These are phyloP conservation scores for Sordariomycetes sp. DNA, from an alignment of 2,329 filamentous ascomycete species.

Conservation along the genomic window DNA sequence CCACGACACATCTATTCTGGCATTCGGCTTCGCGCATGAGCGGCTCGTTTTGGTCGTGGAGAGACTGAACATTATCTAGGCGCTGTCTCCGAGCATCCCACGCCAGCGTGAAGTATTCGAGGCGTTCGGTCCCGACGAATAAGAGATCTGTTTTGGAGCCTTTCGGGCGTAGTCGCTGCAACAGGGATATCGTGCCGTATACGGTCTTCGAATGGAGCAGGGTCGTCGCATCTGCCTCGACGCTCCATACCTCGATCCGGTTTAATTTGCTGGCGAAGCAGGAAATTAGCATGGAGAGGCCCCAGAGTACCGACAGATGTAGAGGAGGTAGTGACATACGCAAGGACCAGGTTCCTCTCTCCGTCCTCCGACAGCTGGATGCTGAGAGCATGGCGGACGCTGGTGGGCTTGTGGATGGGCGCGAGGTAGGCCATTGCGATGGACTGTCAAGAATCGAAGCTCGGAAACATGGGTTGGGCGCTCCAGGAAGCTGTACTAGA, in stretches of 20 bases:
- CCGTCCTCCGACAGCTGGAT: conserved; percentile 58
- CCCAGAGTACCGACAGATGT: neutral
- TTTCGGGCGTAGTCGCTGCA: conserved; percentile 66
- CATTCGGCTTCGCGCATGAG: conserved; percentile 68
- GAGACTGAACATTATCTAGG: conserved; percentile 36
- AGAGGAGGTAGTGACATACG: conserved; percentile 41
- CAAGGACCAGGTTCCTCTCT: conserved; percentile 66
- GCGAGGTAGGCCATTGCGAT: conserved; percentile 81
- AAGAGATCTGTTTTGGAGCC: conserved; percentile 68
- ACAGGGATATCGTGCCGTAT: conserved; percentile 77
- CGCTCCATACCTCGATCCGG: conserved; percentile 70
- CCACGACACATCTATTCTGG: conserved; percentile 70
- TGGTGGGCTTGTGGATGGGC: conserved; percentile 84
- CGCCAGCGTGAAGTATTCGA: conserved; percentile 78
- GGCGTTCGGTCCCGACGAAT: conserved; percentile 82
- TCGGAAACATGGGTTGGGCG: neutral
- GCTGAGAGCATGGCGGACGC: conserved; percentile 77
- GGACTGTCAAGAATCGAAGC: neutral
- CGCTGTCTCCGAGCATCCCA: conserved; percentile 54
- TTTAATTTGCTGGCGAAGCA: conserved; percentile 57
- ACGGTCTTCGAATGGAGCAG: conserved; percentile 58
- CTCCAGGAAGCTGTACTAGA: neutral
- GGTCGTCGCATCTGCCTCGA: conserved; percentile 48
- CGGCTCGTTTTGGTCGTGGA: conserved; percentile 40
- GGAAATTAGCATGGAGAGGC: neutral